Percentiles rank a stretch among this genome's conserved stretches.
Conservation (phyloP, 2,329 filamentous ascomycete species). For the Penicillium concentricum region DNA sequence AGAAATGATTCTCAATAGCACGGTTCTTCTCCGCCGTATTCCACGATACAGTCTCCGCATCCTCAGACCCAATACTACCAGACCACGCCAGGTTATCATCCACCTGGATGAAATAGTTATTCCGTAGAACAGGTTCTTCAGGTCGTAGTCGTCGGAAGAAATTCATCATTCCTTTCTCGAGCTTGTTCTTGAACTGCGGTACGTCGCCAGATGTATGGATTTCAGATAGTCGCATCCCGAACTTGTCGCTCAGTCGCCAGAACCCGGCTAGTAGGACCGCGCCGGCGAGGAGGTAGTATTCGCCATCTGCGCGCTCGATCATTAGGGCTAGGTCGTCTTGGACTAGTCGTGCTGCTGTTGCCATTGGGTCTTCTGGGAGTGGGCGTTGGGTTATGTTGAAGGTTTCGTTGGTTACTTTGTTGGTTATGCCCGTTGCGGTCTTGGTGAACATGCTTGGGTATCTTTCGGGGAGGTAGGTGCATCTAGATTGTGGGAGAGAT, state of each 20-base stretch:
- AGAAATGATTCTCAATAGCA: slow-evolving; percentile 70
- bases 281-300: slow-evolving; percentile 78
- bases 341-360: slow-evolving; percentile 66
- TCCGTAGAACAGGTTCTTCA: slow-evolving; percentile 65
- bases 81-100: slow-evolving; percentile 77
- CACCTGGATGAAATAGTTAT: slow-evolving; percentile 88
- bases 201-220: slow-evolving; percentile 79
- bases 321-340: slow-evolving; percentile 85
- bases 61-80: slow-evolving; percentile 71
- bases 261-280: slow-evolving; percentile 76
- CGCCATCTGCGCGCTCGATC: slow-evolving; percentile 71
- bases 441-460: slow-evolving; percentile 70
- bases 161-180: slow-evolving; percentile 76
- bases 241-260: slow-evolving; percentile 79
- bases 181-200: slow-evolving; percentile 67
- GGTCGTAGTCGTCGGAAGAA: slow-evolving; percentile 73
- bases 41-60: slow-evolving; percentile 66
- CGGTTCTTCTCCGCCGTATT: slow-evolving; percentile 72
- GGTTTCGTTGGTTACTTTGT: slow-evolving; percentile 67
- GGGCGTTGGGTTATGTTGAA: slow-evolving; percentile 67
- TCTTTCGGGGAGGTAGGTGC: slow-evolving; percentile 67
- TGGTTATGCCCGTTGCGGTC: slow-evolving; percentile 66
- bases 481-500: slow-evolving; percentile 24
- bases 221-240: slow-evolving; percentile 73
- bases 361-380: slow-evolving; percentile 74